A percentile compares a stretch with the other conserved stretches of the same genome.
phyloP scores from a whole-genome alignment of 2,329 filamentous ascomycete species.

The Piedraia hortae region DNA sequence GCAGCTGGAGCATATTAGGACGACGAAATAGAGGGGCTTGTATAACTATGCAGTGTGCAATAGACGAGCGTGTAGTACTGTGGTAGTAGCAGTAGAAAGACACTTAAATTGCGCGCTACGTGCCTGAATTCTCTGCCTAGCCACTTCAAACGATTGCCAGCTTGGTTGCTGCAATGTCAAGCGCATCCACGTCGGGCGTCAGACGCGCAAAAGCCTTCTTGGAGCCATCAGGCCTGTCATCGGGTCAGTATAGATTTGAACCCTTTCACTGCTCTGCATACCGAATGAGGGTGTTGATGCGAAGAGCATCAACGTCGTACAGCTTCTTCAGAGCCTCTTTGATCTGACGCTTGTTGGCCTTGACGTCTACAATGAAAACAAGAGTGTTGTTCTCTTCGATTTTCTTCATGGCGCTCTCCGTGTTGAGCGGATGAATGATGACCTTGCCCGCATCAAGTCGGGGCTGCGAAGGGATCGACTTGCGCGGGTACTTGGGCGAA shows the following conservation, averaged over 20 bases:
- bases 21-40: constrained; percentile 1
- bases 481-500: constrained; percentile 85
- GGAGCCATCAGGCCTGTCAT: constrained; percentile 55
- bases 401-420: constrained; percentile 99
- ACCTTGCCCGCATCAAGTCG: constrained; percentile 95
- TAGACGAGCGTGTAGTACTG: too few species aligned
- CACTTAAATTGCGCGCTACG: too few species aligned
- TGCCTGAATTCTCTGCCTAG: too few species aligned
- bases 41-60: not conserved
- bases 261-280: constrained; percentile 19
- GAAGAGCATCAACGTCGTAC: constrained; percentile 91
- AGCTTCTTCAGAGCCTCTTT: constrained; percentile 96
- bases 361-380: constrained; percentile 21
- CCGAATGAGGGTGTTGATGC: constrained; percentile 99
- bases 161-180: constrained; percentile 98
- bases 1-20: constrained; percentile 40
- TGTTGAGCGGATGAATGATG: constrained; percentile 95
- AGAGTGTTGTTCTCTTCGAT: constrained; percentile 99
- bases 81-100: too few species aligned
- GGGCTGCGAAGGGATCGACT: constrained; percentile 68
- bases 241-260: constrained; percentile 2
- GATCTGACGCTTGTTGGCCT: constrained; percentile 99
- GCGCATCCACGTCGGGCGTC: constrained; percentile 85
- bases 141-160: constrained; percentile 82
- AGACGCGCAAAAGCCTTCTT: constrained; percentile 98